A percentile compares a stretch with the other conserved stretches of the same genome.
Conservation (phyloP, 306 rosid species). For the Quercus robur region DNA sequence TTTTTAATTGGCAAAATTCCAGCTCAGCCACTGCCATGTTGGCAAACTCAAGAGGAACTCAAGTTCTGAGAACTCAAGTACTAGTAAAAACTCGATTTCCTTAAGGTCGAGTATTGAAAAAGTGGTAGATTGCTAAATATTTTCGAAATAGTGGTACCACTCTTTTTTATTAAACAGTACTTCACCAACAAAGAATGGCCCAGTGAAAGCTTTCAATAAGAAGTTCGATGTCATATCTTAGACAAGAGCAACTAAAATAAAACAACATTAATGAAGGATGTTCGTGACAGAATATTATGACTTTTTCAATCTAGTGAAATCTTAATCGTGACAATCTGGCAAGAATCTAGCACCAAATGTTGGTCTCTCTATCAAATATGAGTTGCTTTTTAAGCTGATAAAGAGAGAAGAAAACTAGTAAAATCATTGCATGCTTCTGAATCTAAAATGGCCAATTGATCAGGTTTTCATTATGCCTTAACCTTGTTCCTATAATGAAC, state of each 20-base stretch:
- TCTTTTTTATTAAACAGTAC: no score
- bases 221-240: not conserved
- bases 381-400: not conserved
- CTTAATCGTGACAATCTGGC: not conserved
- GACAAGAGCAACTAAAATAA: not conserved
- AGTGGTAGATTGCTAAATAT: no score
- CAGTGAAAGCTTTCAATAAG: not conserved
- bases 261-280: not conserved
- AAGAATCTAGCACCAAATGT: not conserved
- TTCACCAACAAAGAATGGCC: not conserved
- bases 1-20: no score
- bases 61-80: no score
- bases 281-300: not conserved
- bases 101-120: no score
- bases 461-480: slow-evolving; percentile 4
- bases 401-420: not conserved
- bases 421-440: not conserved
- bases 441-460: not conserved
- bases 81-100: no score
- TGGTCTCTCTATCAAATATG: not conserved
- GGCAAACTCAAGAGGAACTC: no score
- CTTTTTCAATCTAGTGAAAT: not conserved
- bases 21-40: no score
- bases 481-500: slow-evolving; percentile 95
- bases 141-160: no score